Percentiles rank a stretch among this genome's conserved stretches.
phyloP scores from a whole-genome alignment of 164 flowering plant genomes.

The Liriodendron chinense region DNA sequence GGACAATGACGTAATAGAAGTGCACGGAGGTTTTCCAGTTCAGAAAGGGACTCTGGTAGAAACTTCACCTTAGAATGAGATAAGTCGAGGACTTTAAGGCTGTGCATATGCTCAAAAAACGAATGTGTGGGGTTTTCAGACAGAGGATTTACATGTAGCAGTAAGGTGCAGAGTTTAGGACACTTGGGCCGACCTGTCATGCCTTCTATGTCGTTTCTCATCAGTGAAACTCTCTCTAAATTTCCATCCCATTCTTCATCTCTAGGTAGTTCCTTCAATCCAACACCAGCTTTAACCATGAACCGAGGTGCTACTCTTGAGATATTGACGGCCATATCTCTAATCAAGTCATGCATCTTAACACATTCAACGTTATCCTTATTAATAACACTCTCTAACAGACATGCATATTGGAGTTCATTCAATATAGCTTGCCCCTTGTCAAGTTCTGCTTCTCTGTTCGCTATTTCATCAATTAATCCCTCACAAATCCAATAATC shows the following conservation, averaged over 20 bases:
- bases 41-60: conserved; percentile 24
- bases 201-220: conserved; percentile 11
- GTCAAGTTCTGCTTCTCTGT: conserved; percentile 13
- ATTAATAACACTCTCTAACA: conserved; percentile 12
- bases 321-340: conserved; percentile 28
- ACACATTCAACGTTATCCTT: conserved; percentile 1
- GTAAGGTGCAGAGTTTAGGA: conserved; percentile 21
- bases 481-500: conserved; percentile 20
- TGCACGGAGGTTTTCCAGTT: conserved; percentile 14
- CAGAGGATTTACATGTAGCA: conserved; percentile 7
- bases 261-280: conserved; percentile 9
- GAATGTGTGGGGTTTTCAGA: conserved; percentile 2
- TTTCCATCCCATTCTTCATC: conserved; percentile 9
- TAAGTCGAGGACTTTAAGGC: conserved; percentile 25
- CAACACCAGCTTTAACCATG: conserved; percentile 17
- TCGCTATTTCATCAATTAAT: conserved; percentile 13
- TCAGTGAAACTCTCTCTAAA: conserved; percentile 20
- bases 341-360: conserved; percentile 38
- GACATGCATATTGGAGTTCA: conserved; percentile 14
- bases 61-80: conserved; percentile 13
- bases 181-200: conserved; percentile 11
- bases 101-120: conserved; percentile 23
- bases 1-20: conserved; percentile 5
- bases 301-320: conserved; percentile 4
- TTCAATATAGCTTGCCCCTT: conserved; percentile 24